Evolutionary conservation across 116 monocot species (phyloP).

Genomic region (Posidonia oceanica): DNA sequence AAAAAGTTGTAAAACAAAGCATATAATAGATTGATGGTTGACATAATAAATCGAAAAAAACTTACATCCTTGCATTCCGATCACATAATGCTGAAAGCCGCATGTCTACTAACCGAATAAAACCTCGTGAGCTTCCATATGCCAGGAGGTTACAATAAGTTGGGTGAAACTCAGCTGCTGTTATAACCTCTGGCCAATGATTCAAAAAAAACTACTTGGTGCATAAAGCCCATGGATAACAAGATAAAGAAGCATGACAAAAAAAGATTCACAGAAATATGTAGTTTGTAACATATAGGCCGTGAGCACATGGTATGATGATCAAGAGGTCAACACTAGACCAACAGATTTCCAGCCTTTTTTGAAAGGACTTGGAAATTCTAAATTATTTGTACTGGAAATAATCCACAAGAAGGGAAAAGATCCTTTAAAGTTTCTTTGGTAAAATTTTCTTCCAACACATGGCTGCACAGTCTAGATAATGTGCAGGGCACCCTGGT

Average conservation of each 20-base stretch:
- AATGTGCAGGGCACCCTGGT: not conserved
- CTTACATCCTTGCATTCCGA: conserved; percentile 48
- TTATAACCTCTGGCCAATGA: conserved; percentile 48
- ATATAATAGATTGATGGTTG: not conserved
- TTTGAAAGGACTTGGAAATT: too few relatives aligned
- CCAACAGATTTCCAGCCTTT: not conserved
- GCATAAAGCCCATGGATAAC: conserved; percentile 1
- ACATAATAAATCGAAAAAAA: not conserved
- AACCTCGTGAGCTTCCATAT: conserved; percentile 71
- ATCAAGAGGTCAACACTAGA: too few relatives aligned
- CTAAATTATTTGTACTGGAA: too few relatives aligned
- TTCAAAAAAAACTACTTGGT: not conserved
- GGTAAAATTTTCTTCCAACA: not conserved
- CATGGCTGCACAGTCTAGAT: not conserved
- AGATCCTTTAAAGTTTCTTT: not conserved
- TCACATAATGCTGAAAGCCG: conserved; percentile 64
- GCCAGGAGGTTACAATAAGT: conserved; percentile 47
- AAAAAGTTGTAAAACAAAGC: not conserved
- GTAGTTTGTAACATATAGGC: too few relatives aligned
- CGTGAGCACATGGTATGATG: too few relatives aligned
- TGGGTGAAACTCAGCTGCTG: conserved; percentile 68
- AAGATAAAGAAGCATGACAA: conserved; percentile 4
- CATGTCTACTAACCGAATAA: conserved; percentile 61
- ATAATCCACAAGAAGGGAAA: too few relatives aligned
- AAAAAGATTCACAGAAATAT: not conserved